phyloP scores from a whole-genome alignment of 495 filamentous ascomycete species.

The Amphirosellinia nigrospora region DNA sequence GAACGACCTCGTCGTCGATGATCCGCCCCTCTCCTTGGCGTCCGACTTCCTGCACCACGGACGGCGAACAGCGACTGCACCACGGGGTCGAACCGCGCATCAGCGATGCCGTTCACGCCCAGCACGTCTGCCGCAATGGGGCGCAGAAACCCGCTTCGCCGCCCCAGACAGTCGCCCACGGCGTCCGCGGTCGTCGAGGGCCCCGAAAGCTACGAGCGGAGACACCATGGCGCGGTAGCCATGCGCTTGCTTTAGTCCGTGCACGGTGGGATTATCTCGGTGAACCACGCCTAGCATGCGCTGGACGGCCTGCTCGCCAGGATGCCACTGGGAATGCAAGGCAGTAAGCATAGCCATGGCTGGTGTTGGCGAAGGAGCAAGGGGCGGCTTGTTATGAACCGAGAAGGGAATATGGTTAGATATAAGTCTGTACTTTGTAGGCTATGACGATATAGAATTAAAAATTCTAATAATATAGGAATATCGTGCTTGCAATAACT shows the following conservation, averaged over 20 bases:
- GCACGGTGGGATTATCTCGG: slow-evolving; percentile 65
- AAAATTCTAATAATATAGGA: not conserved
- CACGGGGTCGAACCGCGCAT: slow-evolving; percentile 68
- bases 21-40: slow-evolving; percentile 41
- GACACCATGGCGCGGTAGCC: slow-evolving; percentile 59
- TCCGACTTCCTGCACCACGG: slow-evolving; percentile 1
- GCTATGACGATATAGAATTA: not conserved
- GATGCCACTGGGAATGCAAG: slow-evolving; percentile 41
- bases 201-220: slow-evolving; percentile 73
- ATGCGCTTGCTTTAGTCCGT: slow-evolving; percentile 59
- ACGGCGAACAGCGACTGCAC: slow-evolving; percentile 36
- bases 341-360: slow-evolving; percentile 26
- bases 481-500: not conserved
- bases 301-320: slow-evolving; percentile 43
- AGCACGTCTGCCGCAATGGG: slow-evolving; percentile 63
- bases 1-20: slow-evolving; percentile 39
- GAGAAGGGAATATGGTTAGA: not conserved
- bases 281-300: slow-evolving; percentile 40
- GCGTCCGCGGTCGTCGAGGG: slow-evolving; percentile 64
- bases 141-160: slow-evolving; percentile 70
- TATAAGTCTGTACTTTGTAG: no score
- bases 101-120: slow-evolving; percentile 64
- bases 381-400: not conserved
- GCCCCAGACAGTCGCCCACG: slow-evolving; percentile 79
- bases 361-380: not conserved